These are phyloP conservation scores for Verticillium zaregamsianum DNA, from an alignment of 2,329 filamentous ascomycete genomes.

Conservation along the genomic window DNA sequence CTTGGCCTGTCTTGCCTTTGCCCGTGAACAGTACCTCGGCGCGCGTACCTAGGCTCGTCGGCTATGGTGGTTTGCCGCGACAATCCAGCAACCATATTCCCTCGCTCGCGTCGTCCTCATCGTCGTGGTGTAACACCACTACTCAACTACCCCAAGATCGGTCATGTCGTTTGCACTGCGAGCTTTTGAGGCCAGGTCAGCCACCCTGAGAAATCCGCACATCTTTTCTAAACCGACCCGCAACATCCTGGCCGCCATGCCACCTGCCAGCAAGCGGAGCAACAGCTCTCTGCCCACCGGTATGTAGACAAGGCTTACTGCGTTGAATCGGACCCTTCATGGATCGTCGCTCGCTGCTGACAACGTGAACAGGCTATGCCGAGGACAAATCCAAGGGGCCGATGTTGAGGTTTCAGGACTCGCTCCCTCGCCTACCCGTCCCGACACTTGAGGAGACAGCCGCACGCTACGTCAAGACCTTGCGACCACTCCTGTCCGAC, in stretches of 20 bases:
- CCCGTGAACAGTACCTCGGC: not conserved
- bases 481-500: conserved; percentile 68
- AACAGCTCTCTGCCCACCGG: conserved; percentile 54
- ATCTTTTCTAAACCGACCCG: not conserved
- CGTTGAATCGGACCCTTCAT: not conserved
- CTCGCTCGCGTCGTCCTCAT: not conserved
- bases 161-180: conserved; percentile 13
- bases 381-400: conserved; percentile 75
- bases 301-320: conserved; percentile 22
- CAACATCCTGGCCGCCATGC: conserved; percentile 38
- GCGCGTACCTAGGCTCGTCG: not conserved
- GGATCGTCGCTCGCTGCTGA: not conserved
- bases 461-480: conserved; percentile 72
- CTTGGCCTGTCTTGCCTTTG: not conserved
- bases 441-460: conserved; percentile 80
- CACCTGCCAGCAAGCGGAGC: conserved; percentile 46
- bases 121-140: not conserved
- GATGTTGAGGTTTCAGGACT: conserved; percentile 83
- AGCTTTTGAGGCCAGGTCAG: conserved; percentile 15
- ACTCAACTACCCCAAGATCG: not conserved
- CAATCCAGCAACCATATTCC: not conserved
- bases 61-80: not conserved
- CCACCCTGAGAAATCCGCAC: conserved; percentile 1
- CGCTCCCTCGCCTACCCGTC: conserved; percentile 74
- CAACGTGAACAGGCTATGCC: conserved; percentile 59